Evolutionary conservation across 129 eudicot genomes (phyloP), one percentile per base, ranked within the genome.

Genomic region (Saussurea involucrata): DNA sequence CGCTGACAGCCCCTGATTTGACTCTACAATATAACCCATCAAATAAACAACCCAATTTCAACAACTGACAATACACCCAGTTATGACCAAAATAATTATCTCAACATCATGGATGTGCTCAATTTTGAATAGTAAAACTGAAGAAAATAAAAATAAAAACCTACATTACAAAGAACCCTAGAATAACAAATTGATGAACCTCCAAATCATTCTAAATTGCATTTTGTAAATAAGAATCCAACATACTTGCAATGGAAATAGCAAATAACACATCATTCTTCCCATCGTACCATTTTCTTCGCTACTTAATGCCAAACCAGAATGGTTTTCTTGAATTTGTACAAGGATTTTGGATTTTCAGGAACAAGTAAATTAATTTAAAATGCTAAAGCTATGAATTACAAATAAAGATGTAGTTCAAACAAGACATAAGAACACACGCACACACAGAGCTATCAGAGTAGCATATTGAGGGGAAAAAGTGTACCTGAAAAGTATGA

Each of bases 401-500:
- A 1, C 68, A 63, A 25, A 33, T 60, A 27, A 32, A 37, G 4
- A 37, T 24, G 15, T 40, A 40, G 15, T 8, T 68, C 76, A 78
- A 71, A 76, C 42, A 72, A 42, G 64, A 63, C 64, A 58, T 21
- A 77, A 55, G 11, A 66, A 53, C 11, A 68, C 6, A 12, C 20
- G n/a, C 10, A 13, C 1, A 5, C 2, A 46, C 5, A 49, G 60
- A 24, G 53, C 13, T 53, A 78, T 15, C 12, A 58, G n/a, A 29
- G 27, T 49, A 69, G 24, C 29, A 69, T 63, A 60, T 9, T 75
- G 12, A 24, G 53, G 8, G 24, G 11, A 33, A 33, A 67, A 21
- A 9, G 12, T 15, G 60, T 63, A 92, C 97, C 95, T 89, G 97
- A 71, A 92, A 85, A 4, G 95, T 80, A 80, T 93, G 98, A 86